phyloP scores from a whole-genome alignment of 2,329 filamentous ascomycete genomes.

The Xylaria sp. region DNA sequence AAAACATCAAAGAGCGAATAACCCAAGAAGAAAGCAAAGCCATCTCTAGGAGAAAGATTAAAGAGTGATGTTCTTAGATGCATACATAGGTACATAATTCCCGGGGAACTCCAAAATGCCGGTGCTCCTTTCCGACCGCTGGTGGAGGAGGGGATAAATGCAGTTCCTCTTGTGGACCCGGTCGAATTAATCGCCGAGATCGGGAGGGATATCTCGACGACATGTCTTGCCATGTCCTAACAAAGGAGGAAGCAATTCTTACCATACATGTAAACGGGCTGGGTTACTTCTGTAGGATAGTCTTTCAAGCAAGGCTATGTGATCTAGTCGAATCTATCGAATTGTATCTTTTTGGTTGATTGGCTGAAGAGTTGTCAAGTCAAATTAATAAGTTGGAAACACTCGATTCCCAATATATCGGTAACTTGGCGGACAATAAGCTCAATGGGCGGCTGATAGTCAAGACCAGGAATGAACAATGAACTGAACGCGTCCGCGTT shows the following conservation, averaged over 20 bases:
- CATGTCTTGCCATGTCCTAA: constrained; percentile 7
- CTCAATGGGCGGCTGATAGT: background rate
- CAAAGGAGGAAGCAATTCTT: background rate
- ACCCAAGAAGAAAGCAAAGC: background rate
- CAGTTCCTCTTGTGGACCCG: constrained; percentile 29
- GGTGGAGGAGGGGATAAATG: constrained; percentile 39
- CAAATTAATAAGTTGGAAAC: too few relatives aligned
- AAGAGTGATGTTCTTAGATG: constrained; percentile 3
- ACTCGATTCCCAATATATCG: too few relatives aligned
- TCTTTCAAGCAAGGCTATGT: background rate
- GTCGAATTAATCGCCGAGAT: constrained; percentile 33
- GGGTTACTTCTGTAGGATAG: background rate
- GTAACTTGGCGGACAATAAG: background rate
- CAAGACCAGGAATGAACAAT: background rate
- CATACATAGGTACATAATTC: background rate
- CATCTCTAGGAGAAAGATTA: constrained; percentile 1
- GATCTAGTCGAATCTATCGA: too few relatives aligned
- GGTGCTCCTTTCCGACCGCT: constrained; percentile 39
- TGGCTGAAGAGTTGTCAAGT: background rate
- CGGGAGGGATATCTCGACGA: constrained; percentile 4
- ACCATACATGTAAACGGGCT: background rate
- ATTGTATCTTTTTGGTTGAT: background rate
- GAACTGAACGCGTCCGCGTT: background rate
- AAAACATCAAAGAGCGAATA: background rate
- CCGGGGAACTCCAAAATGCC: constrained; percentile 41